phyloP scores from a whole-genome alignment of 371 early-diverging fungal species.

The Sanchytrium tribonematis region DNA sequence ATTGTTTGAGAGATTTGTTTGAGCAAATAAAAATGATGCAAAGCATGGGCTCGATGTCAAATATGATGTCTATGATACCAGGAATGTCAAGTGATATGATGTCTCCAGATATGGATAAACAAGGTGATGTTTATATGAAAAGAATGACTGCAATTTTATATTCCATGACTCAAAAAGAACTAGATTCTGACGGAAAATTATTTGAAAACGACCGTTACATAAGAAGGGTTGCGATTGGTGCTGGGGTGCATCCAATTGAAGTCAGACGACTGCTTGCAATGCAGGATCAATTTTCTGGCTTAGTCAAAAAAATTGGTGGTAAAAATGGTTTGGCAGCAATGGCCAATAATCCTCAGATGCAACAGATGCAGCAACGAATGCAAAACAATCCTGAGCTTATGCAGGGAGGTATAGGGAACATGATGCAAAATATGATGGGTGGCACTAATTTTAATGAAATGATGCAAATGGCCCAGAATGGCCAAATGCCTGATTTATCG shows the following conservation, averaged over 20 bases:
- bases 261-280: slow-evolving; percentile 58
- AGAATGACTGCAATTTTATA: slow-evolving; percentile 87
- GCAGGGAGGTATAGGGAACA: slow-evolving; percentile 1
- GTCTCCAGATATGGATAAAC: slow-evolving; percentile 24
- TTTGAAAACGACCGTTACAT: slow-evolving; percentile 58
- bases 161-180: slow-evolving; percentile 79
- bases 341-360: slow-evolving; percentile 10
- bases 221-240: slow-evolving; percentile 64
- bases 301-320: slow-evolving; percentile 93
- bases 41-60: slow-evolving; percentile 68
- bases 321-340: slow-evolving; percentile 43
- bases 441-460: slow-evolving; percentile 15
- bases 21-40: slow-evolving; percentile 83
- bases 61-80: slow-evolving; percentile 89
- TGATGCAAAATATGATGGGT: slow-evolving; percentile 10
- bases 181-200: slow-evolving; percentile 64
- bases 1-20: slow-evolving; percentile 89
- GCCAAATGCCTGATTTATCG: slow-evolving; percentile 19
- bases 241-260: slow-evolving; percentile 54
- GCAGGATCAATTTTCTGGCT: slow-evolving; percentile 49
- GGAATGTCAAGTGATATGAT: slow-evolving; percentile 69
- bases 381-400: slow-evolving; percentile 15
- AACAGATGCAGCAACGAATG: slow-evolving; percentile 34
- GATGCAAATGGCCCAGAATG: slow-evolving; percentile 13
- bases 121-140: slow-evolving; percentile 51